phyloP scores from a whole-genome alignment of 495 filamentous ascomycete species.

The Daldinia caldariorum region DNA sequence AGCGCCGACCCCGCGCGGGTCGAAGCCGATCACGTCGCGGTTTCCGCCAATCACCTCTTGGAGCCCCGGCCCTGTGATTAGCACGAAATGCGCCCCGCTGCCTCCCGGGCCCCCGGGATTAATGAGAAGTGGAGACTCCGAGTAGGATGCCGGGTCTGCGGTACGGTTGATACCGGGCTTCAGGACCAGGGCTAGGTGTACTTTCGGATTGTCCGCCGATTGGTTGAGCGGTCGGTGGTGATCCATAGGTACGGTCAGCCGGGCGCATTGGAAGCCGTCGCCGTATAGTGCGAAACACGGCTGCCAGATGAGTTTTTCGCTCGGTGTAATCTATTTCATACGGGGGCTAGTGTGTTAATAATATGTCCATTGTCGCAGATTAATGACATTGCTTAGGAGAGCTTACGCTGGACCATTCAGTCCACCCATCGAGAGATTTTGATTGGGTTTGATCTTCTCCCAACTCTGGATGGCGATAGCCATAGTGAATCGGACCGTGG shows the following conservation, averaged over 20 bases:
- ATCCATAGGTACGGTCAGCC: constrained; percentile 67
- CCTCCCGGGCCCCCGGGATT: constrained; percentile 63
- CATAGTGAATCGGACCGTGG: constrained; percentile 10
- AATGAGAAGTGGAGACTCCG: constrained; percentile 39
- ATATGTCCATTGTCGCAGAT: background rate
- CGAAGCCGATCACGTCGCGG: constrained; percentile 50
- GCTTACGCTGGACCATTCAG: constrained; percentile 46
- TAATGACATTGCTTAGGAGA: background rate
- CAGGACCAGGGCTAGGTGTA: constrained; percentile 62
- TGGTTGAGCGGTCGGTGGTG: constrained; percentile 55
- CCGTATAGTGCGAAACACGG: constrained; percentile 48
- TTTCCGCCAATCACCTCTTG: constrained; percentile 54
- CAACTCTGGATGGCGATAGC: background rate
- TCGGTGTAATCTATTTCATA: constrained; percentile 54
- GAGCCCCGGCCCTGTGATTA: constrained; percentile 50
- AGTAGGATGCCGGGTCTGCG: constrained; percentile 54
- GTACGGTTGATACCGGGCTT: constrained; percentile 61
- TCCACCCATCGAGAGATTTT: constrained; percentile 28
- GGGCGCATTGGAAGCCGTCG: constrained; percentile 60
- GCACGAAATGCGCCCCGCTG: constrained; percentile 55
- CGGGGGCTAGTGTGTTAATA: constrained; percentile 23
- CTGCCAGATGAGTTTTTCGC: constrained; percentile 55
- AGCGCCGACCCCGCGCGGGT: constrained; percentile 49
- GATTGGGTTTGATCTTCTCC: constrained; percentile 3
- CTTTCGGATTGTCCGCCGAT: constrained; percentile 51